Conservation (phyloP, 1,284 basidiomycete genomes). For the Puccinia horiana region DNA sequence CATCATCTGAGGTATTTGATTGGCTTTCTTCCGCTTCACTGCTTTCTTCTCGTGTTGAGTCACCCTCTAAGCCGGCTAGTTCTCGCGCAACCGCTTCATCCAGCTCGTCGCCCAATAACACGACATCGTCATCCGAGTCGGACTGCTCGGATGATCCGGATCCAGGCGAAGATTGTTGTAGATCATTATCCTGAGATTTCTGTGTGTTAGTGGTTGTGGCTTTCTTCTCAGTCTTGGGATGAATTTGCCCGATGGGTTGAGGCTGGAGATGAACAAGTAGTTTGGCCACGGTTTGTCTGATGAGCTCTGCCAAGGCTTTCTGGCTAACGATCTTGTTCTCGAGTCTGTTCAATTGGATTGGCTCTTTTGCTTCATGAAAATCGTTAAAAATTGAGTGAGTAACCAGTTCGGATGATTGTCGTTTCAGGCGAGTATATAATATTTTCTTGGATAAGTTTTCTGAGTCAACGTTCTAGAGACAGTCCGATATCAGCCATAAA, state of each 20-base stretch:
- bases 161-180: not conserved
- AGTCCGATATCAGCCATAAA: not conserved
- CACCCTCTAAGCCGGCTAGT: not conserved
- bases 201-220: not conserved
- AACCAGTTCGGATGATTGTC: not conserved
- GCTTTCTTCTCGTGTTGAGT: not conserved
- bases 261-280: not conserved
- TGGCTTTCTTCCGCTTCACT: not conserved
- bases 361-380: not conserved
- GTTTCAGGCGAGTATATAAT: not conserved
- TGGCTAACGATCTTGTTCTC: slow-evolving; percentile 28
- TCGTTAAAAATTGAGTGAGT: slow-evolving; percentile 7
- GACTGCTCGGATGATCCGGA: not conserved
- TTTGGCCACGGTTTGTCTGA: slow-evolving; percentile 4
- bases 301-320: not conserved
- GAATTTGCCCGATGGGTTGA: not conserved
- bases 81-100: slow-evolving; percentile 17
- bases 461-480: not conserved
- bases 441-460: slow-evolving; percentile 5
- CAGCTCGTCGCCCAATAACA: not conserved
- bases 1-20: not conserved
- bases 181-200: not conserved
- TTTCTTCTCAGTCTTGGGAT: not conserved
- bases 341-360: not conserved
- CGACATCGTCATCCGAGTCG: not conserved